Conservation (phyloP, 805 yeast species). For the Suhomyces vadensis region DNA sequence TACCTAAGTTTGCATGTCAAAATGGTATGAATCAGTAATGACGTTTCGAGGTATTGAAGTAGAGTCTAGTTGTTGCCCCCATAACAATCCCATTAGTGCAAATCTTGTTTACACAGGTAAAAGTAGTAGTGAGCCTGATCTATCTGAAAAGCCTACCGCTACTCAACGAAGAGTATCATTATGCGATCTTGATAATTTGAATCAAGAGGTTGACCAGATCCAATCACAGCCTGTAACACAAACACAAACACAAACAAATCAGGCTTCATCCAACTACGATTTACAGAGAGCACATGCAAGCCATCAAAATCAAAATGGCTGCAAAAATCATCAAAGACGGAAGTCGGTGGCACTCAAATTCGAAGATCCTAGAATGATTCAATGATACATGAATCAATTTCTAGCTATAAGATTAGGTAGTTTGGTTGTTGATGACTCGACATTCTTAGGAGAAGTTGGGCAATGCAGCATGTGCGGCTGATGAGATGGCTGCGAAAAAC, state of each 20-base stretch:
- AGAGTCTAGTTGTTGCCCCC: neutral
- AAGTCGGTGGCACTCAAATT: slow-evolving; percentile 51
- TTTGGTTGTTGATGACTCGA: too few relatives aligned
- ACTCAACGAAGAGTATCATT: slow-evolving; percentile 7
- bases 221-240: too few relatives aligned
- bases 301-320: too few relatives aligned
- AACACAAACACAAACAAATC: too few relatives aligned
- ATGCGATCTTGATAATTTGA: slow-evolving; percentile 11
- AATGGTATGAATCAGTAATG: neutral
- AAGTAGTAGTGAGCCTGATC: neutral
- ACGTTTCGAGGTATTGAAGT: neutral
- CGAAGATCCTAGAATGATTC: slow-evolving; percentile 31
- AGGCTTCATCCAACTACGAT: too few relatives aligned
- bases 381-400: too few relatives aligned
- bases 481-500: slow-evolving; percentile 1
- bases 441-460: too few relatives aligned
- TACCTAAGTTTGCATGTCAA: too few relatives aligned
- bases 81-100: slow-evolving; percentile 8
- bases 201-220: slow-evolving; percentile 5
- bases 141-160: neutral
- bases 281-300: too few relatives aligned
- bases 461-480: too few relatives aligned
- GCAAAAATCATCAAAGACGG: slow-evolving; percentile 41
- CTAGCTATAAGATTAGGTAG: too few relatives aligned
- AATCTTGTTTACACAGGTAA: slow-evolving; percentile 6